Evolutionary conservation across 352 stramenopile genomes (phyloP).

Genomic region (Pythium guiyangense): DNA sequence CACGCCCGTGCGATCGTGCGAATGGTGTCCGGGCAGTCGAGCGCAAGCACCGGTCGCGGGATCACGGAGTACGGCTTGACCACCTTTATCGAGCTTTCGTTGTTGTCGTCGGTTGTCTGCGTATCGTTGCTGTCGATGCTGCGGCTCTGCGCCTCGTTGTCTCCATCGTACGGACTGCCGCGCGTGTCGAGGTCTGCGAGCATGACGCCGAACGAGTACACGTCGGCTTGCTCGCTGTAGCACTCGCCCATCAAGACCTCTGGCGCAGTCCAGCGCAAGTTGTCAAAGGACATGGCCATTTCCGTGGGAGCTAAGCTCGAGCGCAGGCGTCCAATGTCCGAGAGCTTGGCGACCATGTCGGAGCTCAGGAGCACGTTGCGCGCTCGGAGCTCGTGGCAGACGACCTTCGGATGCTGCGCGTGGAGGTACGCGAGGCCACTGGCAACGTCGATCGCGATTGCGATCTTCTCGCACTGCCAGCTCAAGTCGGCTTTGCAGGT

Average conservation of each 20-base stretch:
- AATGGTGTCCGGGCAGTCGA: constrained; percentile 37
- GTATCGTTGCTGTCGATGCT: constrained; percentile 41
- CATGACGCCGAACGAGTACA: constrained; percentile 88
- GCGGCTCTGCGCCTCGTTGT: constrained; percentile 56
- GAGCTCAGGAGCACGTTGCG: constrained; percentile 78
- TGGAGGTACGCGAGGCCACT: constrained; percentile 83
- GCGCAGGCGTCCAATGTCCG: constrained; percentile 75
- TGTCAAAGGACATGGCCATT: constrained; percentile 71
- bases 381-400: constrained; percentile 81
- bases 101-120: constrained; percentile 60
- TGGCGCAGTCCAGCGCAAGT: constrained; percentile 80
- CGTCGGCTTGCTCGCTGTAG: constrained; percentile 82
- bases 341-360: constrained; percentile 80
- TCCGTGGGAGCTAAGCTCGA: constrained; percentile 43
- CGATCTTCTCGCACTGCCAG: constrained; percentile 81
- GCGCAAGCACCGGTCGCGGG: constrained; percentile 46
- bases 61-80: constrained; percentile 64
- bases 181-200: constrained; percentile 83
- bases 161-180: constrained; percentile 77
- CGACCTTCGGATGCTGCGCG: constrained; percentile 74
- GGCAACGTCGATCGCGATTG: constrained; percentile 78
- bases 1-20: constrained; percentile 74
- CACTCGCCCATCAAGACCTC: constrained; percentile 87
- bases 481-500: constrained; percentile 74
- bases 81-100: constrained; percentile 40